Base-by-base conservation (phyloP, 257 asterid species). In the Osmanthus fragrans region DNA sequence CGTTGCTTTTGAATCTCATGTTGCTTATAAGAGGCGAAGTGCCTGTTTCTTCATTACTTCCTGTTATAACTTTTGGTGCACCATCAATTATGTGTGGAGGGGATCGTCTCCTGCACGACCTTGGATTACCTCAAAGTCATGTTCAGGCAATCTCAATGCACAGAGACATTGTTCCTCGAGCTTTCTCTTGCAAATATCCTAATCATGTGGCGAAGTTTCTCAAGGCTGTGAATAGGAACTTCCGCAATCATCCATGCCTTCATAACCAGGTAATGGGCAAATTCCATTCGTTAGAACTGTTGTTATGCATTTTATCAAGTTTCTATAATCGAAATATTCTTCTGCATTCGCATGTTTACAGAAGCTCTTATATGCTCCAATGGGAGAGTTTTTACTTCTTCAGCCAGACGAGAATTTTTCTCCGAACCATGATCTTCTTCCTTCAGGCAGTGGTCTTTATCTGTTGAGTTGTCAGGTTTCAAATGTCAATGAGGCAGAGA, bases 31-130 rank as follows among this genome's bases (percentile, higher is more conserved):
- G 97, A 80, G 90, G 89, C 11, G 98, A 86, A 77, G 96, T 80
- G 0, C 92, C 95, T 0, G 81, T 82, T 25, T 80, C 96, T 71
- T 90, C 97, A 60, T 83, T 93, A 66, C 97, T 96, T 68, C 97
- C 99, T 0, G 94, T 96, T 63, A 79, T 96, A 76, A 92, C 99
- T 25, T 96, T 90, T 70, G 99, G 99, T 4, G 76, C 97, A 0
- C 98, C 98, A 12, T 80, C 97, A 32, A 32, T 32, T 9, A 90
- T 96, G 98, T 96, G 98, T 37, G 98, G 99, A 6, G 99, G 99
- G 39, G 93, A 93, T 86, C 85, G 86, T 33, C 92, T 96, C 65
- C 86, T 93, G 0, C 88, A 72, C 76, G 73, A 80, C 54, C 94
- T 96, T 23, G 90, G 92, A 74, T 81, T 93, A 87, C 98, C 97